Conservation (phyloP, 2,329 filamentous ascomycete species). For the Fusarium nematophilum region DNA sequence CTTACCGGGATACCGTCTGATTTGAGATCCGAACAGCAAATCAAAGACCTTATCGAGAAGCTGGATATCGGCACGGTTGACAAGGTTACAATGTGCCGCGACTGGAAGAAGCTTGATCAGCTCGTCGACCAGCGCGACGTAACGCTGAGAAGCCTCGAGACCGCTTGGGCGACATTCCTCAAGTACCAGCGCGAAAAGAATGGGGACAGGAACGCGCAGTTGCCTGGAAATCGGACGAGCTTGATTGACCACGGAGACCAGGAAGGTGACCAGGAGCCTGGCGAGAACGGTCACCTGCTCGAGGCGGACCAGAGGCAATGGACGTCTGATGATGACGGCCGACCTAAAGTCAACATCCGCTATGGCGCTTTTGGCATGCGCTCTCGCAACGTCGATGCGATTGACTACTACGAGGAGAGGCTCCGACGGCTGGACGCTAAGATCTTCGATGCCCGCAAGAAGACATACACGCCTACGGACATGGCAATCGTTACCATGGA, state of each 20-base stretch:
- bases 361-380: conserved; percentile 81
- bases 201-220: conserved; percentile 6
- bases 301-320: conserved; percentile 52
- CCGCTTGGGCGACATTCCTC: conserved; percentile 80
- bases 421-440: conserved; percentile 81
- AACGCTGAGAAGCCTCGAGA: conserved; percentile 79
- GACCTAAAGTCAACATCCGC: conserved; percentile 79
- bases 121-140: conserved; percentile 75
- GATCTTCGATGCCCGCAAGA: conserved; percentile 76
- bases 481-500: conserved; percentile 98
- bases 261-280: conserved; percentile 56
- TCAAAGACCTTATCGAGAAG: conserved; percentile 88
- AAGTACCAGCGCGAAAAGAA: conserved; percentile 40
- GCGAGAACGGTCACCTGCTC: conserved; percentile 71
- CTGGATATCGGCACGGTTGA: conserved; percentile 92
- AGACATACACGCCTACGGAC: conserved; percentile 81
- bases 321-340: conserved; percentile 55
- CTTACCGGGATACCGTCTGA: conserved; percentile 87
- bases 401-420: conserved; percentile 93
- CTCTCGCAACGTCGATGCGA: conserved; percentile 83
- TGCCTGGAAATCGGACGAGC: conserved; percentile 24
- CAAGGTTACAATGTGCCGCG: conserved; percentile 83
- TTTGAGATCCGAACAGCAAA: conserved; percentile 81
- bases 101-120: conserved; percentile 86
- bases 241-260: conserved; percentile 45